A percentile compares a stretch with the other conserved stretches of the same genome.
Conservation (phyloP, 257 asterid species). For the Anisodus acutangulus region DNA sequence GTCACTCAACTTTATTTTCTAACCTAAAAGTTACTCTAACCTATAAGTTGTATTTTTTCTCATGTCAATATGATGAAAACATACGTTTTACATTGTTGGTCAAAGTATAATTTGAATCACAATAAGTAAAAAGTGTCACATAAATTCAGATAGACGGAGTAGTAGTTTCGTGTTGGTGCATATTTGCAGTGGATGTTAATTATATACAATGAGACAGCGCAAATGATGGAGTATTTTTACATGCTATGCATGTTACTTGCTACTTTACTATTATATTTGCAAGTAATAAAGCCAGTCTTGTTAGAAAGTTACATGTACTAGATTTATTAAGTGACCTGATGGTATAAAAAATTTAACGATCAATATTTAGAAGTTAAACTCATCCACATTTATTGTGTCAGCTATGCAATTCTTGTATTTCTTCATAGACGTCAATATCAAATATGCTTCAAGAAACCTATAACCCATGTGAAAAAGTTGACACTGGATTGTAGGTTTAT, state of each 20-base stretch:
- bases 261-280: neutral
- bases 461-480: neutral
- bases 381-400: neutral
- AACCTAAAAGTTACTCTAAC: no score
- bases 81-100: no score
- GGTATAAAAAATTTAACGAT: neutral
- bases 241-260: neutral
- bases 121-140: no score
- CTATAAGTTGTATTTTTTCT: no score
- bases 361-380: neutral
- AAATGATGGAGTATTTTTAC: neutral
- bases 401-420: neutral
- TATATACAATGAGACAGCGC: no score
- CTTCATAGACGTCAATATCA: neutral
- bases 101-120: no score
- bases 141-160: no score
- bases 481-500: neutral
- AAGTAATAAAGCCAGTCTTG: no score
- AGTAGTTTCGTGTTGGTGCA: no score
- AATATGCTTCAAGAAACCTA: neutral
- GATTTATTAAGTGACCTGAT: neutral
- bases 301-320: neutral
- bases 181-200: no score
- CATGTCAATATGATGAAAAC: no score
- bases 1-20: no score